Base-by-base conservation (phyloP, 768 basidiomycete genomes). In the Polyporus arcularius region DNA sequence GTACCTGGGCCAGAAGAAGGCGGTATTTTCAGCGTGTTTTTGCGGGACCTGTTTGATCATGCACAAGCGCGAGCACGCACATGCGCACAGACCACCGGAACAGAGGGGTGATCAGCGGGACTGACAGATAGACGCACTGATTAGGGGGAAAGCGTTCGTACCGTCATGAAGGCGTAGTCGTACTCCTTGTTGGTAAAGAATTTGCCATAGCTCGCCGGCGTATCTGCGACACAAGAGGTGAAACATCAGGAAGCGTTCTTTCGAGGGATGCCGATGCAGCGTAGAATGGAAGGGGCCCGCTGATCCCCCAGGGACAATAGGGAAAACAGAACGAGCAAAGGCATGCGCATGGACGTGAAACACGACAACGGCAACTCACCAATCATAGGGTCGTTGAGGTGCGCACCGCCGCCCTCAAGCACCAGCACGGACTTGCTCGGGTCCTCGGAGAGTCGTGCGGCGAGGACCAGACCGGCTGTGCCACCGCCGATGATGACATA, bases 361-460 rank as follows among this genome's bases (percentile, higher is more conserved):
- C 16, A 18, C 30, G 40, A 26, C 15, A 56, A 31, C 47, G 39
- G 11, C 14, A 11, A 50, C 60, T 52, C 15, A 62, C 61, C 14
- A 9, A 53, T 46, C 14, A 46, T 15, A 5, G 46, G 42, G 16
- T 62, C 61, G 45, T 62, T 26, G 2, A 62, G 43, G 45, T 62
- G 51, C n/a, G 61, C 61, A 10, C 52, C 61, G 6, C 73, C 72
- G 1, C 72, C 70, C 52, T 75, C 74, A 53, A 75, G 63, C 3
- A 79, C 74, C 42, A 76, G 65, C 8, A 80, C 75, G 5, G 69
- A 65, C 57, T 70, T 69, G 39, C 68, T 62, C 1, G 68, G 55
- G 61, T 79, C 74, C 52, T 76, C 74, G 10, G 73, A 65, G 35
- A 81, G 67, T 14, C 80, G 69, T 6, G 69, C 68, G 18, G 78